Evolutionary conservation across 257 asterid species (phyloP).

Genomic region (Cinchona pubescens): DNA sequence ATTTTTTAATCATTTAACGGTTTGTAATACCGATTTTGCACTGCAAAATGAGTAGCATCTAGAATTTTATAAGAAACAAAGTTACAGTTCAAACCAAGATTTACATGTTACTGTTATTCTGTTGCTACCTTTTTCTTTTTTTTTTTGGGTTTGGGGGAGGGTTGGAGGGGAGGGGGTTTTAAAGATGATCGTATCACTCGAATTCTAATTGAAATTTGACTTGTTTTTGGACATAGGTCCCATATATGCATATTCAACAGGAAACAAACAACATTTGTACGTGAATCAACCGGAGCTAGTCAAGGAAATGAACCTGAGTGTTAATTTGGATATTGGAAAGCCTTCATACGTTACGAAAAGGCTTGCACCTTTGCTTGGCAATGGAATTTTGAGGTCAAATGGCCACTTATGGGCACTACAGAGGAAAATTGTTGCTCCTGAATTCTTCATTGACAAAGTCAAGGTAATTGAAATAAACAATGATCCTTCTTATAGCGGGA

Average conservation of each 20-base stretch:
- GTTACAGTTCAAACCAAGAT: too few species aligned
- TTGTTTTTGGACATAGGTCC: constrained; percentile 43
- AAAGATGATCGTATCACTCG: too few species aligned
- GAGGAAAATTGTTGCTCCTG: constrained; percentile 75
- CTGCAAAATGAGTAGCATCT: too few species aligned
- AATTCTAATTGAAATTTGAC: not conserved
- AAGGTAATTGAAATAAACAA: constrained; percentile 55
- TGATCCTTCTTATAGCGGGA: too few species aligned
- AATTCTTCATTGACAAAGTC: constrained; percentile 75
- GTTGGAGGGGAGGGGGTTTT: too few species aligned
- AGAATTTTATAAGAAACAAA: too few species aligned
- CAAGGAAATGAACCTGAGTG: constrained; percentile 66
- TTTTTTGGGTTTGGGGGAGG: too few species aligned
- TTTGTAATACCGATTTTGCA: too few species aligned
- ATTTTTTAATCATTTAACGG: too few species aligned
- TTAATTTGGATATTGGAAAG: constrained; percentile 55
- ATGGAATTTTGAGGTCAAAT: constrained; percentile 80
- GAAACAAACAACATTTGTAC: constrained; percentile 74
- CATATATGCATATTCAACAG: constrained; percentile 63
- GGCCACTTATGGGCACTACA: constrained; percentile 76
- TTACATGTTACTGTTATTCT: too few species aligned
- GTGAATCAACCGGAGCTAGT: constrained; percentile 68
- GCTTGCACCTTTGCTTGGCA: constrained; percentile 90
- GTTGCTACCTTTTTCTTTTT: too few species aligned
- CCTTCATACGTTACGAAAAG: constrained; percentile 74